phyloP scores from a whole-genome alignment of 129 eudicot genomes.

The Centaurea solstitialis region DNA sequence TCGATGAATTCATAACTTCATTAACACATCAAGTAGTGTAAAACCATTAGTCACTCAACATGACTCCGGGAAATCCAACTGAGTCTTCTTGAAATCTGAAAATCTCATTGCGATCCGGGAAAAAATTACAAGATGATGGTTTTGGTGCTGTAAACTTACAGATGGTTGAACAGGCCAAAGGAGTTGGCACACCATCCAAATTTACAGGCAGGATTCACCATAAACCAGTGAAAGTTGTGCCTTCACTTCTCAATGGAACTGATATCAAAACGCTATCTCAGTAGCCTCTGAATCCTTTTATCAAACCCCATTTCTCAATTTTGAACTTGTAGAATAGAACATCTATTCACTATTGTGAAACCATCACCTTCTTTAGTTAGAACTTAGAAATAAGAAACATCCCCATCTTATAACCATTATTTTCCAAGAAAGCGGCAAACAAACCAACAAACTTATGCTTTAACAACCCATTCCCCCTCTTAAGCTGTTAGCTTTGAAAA shows the following conservation, averaged over 20 bases:
- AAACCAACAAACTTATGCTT: neutral
- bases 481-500: neutral
- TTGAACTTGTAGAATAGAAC: slow-evolving; percentile 2
- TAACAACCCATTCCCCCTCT: neutral
- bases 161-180: slow-evolving; percentile 69
- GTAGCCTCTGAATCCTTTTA: neutral
- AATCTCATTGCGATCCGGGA: slow-evolving; percentile 20
- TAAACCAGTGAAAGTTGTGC: slow-evolving; percentile 43
- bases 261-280: slow-evolving; percentile 36
- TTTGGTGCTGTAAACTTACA: slow-evolving; percentile 63
- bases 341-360: slow-evolving; percentile 12
- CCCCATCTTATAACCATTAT: neutral
- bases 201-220: slow-evolving; percentile 68
- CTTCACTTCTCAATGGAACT: slow-evolving; percentile 36
- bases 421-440: slow-evolving; percentile 6
- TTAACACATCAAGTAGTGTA: slow-evolving; percentile 17
- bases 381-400: neutral
- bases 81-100: neutral
- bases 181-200: slow-evolving; percentile 69
- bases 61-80: neutral
- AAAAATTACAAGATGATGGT: slow-evolving; percentile 60
- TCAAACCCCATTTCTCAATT: neutral
- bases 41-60: neutral
- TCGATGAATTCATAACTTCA: slow-evolving; percentile 59
- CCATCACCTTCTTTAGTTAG: neutral